A percentile compares a stretch with the other conserved stretches of the same genome.
Evolutionary conservation across 108 stramenopile genomes (phyloP).

Genomic region (Parietichytrium sp.): DNA sequence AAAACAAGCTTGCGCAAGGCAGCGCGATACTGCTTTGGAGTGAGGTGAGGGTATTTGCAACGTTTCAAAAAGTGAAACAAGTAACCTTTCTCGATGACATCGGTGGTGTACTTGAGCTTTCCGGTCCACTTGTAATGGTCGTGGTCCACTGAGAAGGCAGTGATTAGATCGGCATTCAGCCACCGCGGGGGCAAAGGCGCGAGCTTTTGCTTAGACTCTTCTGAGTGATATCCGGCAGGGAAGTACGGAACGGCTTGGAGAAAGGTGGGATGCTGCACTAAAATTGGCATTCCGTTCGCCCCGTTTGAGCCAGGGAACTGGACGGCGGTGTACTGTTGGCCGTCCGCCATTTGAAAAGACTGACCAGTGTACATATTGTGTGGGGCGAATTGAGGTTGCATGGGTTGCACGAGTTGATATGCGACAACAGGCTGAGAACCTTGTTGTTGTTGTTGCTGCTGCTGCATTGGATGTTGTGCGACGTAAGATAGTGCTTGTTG

Average conservation of each 20-base stretch:
- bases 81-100: slow-evolving; percentile 27
- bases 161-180: slow-evolving; percentile 7
- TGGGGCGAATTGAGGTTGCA: too few species aligned
- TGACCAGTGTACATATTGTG: too few species aligned
- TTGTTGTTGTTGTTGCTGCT: too few species aligned
- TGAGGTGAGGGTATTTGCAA: neutral
- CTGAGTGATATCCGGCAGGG: too few species aligned
- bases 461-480: too few species aligned
- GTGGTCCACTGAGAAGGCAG: neutral
- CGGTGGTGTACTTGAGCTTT: neutral
- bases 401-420: too few species aligned
- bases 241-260: too few species aligned
- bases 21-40: slow-evolving; percentile 31
- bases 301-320: too few species aligned
- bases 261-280: neutral
- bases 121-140: neutral
- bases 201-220: neutral
- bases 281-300: neutral
- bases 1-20: neutral
- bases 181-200: slow-evolving; percentile 23
- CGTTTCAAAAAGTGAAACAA: slow-evolving; percentile 26
- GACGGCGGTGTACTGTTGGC: too few species aligned
- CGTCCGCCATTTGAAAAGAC: too few species aligned
- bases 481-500: too few species aligned
- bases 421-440: too few species aligned